phyloP scores from a whole-genome alignment of 495 filamentous ascomycete genomes.

The Aspergillus olivimuriae region DNA sequence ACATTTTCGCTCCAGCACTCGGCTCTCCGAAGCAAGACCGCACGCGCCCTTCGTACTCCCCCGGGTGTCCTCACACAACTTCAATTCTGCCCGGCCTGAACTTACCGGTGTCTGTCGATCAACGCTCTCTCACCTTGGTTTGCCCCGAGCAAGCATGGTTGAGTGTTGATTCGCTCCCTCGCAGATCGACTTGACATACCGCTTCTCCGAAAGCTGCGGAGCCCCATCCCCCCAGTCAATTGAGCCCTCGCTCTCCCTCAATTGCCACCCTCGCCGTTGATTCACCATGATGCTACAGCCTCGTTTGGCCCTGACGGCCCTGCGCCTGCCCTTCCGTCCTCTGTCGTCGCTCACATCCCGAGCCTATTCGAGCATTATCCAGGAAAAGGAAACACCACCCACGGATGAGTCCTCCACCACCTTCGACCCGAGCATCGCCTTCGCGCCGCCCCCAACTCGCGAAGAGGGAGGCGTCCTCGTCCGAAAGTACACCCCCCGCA shows the following conservation, averaged over 20 bases:
- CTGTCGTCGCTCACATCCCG: constrained; percentile 36
- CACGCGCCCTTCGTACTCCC: too few species aligned
- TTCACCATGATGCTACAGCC: constrained; percentile 58
- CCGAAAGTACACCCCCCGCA: constrained; percentile 88
- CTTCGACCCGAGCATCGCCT: constrained; percentile 34
- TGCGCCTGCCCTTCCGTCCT: constrained; percentile 43
- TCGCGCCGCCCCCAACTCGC: constrained; percentile 40
- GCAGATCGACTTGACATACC: not conserved
- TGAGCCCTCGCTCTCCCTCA: constrained; percentile 1
- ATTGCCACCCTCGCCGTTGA: too few species aligned
- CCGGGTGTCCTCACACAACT: not conserved
- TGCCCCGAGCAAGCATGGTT: constrained; percentile 8
- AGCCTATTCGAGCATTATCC: constrained; percentile 49
- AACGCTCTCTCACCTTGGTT: not conserved
- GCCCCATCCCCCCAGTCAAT: too few species aligned
- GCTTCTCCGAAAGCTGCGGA: too few species aligned
- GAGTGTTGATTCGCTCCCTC: constrained; percentile 1
- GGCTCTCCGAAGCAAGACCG: too few species aligned
- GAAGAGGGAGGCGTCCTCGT: constrained; percentile 38
- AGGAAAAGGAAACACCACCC: constrained; percentile 29
- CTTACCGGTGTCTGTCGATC: not conserved
- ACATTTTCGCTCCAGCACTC: constrained; percentile 17
- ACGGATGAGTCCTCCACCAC: constrained; percentile 24
- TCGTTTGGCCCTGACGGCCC: constrained; percentile 48
- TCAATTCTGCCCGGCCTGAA: not conserved